Base-by-base conservation (phyloP, 495 filamentous ascomycete genomes). In the Trichoderma virens region DNA sequence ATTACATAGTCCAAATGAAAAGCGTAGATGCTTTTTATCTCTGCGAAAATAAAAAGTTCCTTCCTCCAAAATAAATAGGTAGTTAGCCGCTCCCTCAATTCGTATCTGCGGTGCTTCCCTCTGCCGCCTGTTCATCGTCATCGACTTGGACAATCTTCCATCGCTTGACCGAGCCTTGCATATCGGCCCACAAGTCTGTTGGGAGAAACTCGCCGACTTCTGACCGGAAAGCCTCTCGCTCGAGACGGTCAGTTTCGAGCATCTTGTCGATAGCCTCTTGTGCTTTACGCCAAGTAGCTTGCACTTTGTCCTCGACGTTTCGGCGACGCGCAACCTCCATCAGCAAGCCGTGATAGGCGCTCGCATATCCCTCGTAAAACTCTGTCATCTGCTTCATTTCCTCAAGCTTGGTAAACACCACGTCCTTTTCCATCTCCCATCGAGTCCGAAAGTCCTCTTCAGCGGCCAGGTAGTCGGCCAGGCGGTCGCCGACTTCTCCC, bases 161-260 rank as follows among this genome's bases (percentile, higher is more conserved):
- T 61, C 72, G 71, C 60, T 56, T 65, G 32, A 75, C 70, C 9
- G 74, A 73, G 23, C 71, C 71, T 38, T 76, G 73, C 75, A 82
- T 80, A 7, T 88, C 90, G 0, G 87, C 87, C 94, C 93, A 98
- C 45, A 98, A 86, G 70, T 97, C 95, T 2, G 86, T 85, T 0
- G 94, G 94, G 23, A 98, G 73, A 70, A 85, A 94, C 65, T 96
- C 90, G 2, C 92, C 92, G 23, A 93, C 85, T 65, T 96, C 90
- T 7, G 85, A 78, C 31, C 86, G 83, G 75, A 98, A 98, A 16
- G 80, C 75, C 68, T 95, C 90, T 31, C 94, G 78, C 65, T 90
- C 86, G 63, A 83, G 80, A 43, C 84, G 75, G 74, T 98, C 94
- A 35, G 82, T 82, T 63, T 89, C 86, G 64, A 89, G 83, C 27